A percentile compares a stretch with the other conserved stretches of the same genome.
phyloP scores from a whole-genome alignment of 2,329 filamentous ascomycete species.

The Exophiala calicioides region DNA sequence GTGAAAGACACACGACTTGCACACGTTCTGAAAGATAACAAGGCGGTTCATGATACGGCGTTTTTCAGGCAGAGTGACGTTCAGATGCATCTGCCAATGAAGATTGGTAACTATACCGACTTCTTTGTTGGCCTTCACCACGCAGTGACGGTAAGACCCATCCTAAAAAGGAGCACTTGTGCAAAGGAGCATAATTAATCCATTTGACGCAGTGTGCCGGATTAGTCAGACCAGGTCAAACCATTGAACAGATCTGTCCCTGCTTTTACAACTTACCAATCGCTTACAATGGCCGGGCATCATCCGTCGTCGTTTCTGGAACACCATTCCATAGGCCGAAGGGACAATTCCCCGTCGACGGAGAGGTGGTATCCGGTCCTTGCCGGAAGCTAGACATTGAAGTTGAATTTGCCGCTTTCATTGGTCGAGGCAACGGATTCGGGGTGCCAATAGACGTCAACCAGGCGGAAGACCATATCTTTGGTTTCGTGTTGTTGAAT shows the following conservation, averaged over 20 bases:
- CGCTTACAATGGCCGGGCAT: slow-evolving; percentile 48
- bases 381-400: slow-evolving; percentile 72
- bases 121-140: slow-evolving; percentile 58
- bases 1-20: slow-evolving; percentile 2
- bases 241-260: slow-evolving; percentile 7
- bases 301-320: slow-evolving; percentile 74
- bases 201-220: slow-evolving; percentile 58
- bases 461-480: slow-evolving; percentile 68
- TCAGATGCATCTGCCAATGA: slow-evolving; percentile 56
- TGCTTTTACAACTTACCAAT: slow-evolving; percentile 13
- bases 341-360: slow-evolving; percentile 6
- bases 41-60: slow-evolving; percentile 2
- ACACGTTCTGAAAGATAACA: slow-evolving; percentile 5
- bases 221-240: slow-evolving; percentile 69
- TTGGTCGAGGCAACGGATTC: slow-evolving; percentile 63
- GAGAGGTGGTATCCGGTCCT: slow-evolving; percentile 52
- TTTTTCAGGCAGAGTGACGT: slow-evolving; percentile 41
- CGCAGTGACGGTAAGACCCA: slow-evolving; percentile 48
- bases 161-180: not conserved
- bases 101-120: slow-evolving; percentile 59
- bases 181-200: not conserved
- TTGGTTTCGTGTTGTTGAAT: slow-evolving; percentile 78
- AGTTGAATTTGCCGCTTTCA: slow-evolving; percentile 75
- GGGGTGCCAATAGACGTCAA: slow-evolving; percentile 63
- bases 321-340: slow-evolving; percentile 37